Evolutionary conservation across 495 filamentous ascomycete species (phyloP).

Genomic region (Rostrohypoxylon terebratum): DNA sequence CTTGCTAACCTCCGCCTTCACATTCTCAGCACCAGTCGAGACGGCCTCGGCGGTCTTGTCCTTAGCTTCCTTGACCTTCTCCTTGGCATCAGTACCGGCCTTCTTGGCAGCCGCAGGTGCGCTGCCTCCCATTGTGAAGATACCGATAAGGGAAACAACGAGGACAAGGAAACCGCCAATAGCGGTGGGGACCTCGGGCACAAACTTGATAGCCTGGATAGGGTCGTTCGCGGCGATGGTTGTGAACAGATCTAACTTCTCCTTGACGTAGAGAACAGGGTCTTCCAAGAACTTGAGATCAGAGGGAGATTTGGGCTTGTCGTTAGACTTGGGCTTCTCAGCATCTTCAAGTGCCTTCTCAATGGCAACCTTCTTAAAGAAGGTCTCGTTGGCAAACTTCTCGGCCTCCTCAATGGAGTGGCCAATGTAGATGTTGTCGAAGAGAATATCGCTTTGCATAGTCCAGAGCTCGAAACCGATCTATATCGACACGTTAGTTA

Average conservation of each 20-base stretch:
- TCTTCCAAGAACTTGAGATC: conserved; percentile 94
- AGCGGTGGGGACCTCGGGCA: conserved; percentile 89
- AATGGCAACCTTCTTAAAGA: conserved; percentile 87
- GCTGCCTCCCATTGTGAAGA: conserved; percentile 58
- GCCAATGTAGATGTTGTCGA: conserved; percentile 99
- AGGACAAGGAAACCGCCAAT: conserved; percentile 75
- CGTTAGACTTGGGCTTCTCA: conserved; percentile 80
- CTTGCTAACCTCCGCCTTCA: conserved; percentile 71
- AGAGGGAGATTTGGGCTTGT: conserved; percentile 69
- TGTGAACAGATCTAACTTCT: conserved; percentile 91
- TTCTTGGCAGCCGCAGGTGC: conserved; percentile 63
- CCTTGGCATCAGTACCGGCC: conserved; percentile 77
- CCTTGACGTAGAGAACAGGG: conserved; percentile 86
- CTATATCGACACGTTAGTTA: conserved; percentile 55
- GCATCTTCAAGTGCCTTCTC: conserved; percentile 88
- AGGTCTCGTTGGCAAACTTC: conserved; percentile 90
- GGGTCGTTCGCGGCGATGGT: conserved; percentile 89
- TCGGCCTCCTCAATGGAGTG: conserved; percentile 95
- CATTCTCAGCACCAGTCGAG: conserved; percentile 72
- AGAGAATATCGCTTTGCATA: conserved; percentile 98
- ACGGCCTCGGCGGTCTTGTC: conserved; percentile 81
- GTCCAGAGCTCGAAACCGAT: conserved; percentile 99
- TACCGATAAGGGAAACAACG: conserved; percentile 74
- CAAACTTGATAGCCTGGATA: conserved; percentile 86
- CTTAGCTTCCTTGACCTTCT: conserved; percentile 76